A percentile compares a stretch with the other conserved stretches of the same genome.
These are phyloP conservation scores for Cordia subcordata DNA, from an alignment of 257 asterid species.

Conservation along the genomic window DNA sequence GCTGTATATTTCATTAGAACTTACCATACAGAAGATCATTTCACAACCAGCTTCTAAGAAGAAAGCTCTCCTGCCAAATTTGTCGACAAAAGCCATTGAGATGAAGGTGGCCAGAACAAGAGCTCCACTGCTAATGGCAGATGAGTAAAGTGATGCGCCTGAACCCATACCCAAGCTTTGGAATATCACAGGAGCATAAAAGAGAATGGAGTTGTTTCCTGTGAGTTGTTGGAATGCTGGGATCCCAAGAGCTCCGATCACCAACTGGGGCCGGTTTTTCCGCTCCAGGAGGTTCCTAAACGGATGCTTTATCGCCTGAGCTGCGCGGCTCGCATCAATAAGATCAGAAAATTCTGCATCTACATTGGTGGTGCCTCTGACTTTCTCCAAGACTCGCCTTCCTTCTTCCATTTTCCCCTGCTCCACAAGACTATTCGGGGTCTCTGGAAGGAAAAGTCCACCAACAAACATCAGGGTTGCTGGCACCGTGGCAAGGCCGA, in stretches of 20 bases:
- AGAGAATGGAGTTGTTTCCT: conserved; percentile 70
- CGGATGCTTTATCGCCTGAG: conserved; percentile 57
- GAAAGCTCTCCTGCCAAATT: conserved; percentile 69
- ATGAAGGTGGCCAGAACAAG: conserved; percentile 59
- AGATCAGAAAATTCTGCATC: conserved; percentile 70
- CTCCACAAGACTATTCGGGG: conserved; percentile 76
- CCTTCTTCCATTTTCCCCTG: conserved; percentile 55
- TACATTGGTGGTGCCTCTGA: conserved; percentile 59
- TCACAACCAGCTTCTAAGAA: conserved; percentile 81
- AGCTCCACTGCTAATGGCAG: conserved; percentile 51
- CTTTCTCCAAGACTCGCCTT: conserved; percentile 38
- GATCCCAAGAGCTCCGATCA: conserved; percentile 53
- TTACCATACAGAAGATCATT: conserved; percentile 58
- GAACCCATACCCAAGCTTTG: conserved; percentile 80
- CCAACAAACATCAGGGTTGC: conserved; percentile 57
- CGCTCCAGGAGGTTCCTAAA: conserved; percentile 46
- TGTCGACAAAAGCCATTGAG: conserved; percentile 73
- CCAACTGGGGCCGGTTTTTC: conserved; percentile 62
- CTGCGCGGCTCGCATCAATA: conserved; percentile 54
- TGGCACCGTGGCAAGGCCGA: conserved; percentile 67
- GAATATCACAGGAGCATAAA: conserved; percentile 75
- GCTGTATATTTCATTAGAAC: not conserved
- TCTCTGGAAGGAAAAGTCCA: conserved; percentile 68
- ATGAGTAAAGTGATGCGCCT: conserved; percentile 48
- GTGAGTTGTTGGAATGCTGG: conserved; percentile 84